Conservation (phyloP, 495 filamentous ascomycete species). For the Penicillium riverlandense region DNA sequence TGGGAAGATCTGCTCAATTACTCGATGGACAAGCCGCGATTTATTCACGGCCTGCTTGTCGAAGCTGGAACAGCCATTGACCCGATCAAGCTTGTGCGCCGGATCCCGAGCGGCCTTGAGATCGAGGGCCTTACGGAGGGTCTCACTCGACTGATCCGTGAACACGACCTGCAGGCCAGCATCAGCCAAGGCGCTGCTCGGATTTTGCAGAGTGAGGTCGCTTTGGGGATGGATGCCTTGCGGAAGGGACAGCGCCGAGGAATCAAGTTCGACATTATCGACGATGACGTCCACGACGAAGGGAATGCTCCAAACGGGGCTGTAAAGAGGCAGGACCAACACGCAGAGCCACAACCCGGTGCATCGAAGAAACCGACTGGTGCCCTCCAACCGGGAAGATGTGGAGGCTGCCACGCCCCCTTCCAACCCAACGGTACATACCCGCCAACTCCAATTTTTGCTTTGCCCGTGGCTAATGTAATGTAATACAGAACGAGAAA, state of each 20-base stretch:
- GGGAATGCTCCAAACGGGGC: constrained; percentile 19
- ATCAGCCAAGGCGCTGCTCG: constrained; percentile 86
- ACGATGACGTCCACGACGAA: constrained; percentile 18
- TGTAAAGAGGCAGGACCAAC: constrained; percentile 24
- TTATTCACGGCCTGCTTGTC: constrained; percentile 86
- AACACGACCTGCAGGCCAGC: constrained; percentile 86
- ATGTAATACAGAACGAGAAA: constrained; percentile 51
- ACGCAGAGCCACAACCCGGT: constrained; percentile 5
- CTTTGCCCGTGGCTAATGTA: neutral
- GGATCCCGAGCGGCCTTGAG: constrained; percentile 85
- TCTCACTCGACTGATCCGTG: constrained; percentile 75
- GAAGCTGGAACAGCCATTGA: constrained; percentile 91
- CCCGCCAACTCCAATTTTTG: neutral
- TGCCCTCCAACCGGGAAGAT: constrained; percentile 19
- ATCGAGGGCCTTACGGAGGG: constrained; percentile 85
- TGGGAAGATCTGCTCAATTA: constrained; percentile 95
- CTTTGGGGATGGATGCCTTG: constrained; percentile 68
- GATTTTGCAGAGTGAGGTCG: constrained; percentile 82
- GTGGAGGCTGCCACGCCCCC: constrained; percentile 55
- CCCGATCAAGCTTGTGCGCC: constrained; percentile 78
- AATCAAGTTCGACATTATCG: constrained; percentile 76
- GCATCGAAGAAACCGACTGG: constrained; percentile 15
- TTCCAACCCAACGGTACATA: constrained; percentile 47
- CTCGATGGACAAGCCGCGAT: constrained; percentile 90
- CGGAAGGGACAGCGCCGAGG: constrained; percentile 71